A percentile compares a stretch with the other conserved stretches of the same genome.
Evolutionary conservation across 164 flowering plant genomes (phyloP).

Genomic region (Tetracentron sinense): DNA sequence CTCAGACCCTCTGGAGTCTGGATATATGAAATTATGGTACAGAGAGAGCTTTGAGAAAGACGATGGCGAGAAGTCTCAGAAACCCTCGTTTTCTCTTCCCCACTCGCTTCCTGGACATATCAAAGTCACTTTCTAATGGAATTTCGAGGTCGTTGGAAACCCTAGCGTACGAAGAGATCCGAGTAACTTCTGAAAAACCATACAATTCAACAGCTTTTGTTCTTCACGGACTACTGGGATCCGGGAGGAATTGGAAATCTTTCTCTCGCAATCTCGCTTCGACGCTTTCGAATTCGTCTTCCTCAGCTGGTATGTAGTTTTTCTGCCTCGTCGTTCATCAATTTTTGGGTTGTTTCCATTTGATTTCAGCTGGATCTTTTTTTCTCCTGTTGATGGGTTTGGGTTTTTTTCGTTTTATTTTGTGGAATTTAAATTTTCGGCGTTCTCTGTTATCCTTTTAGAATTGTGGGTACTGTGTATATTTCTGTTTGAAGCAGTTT

Average conservation of each 20-base stretch:
- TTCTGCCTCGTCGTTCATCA: neutral
- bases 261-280: slow-evolving; percentile 73
- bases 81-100: slow-evolving; percentile 13
- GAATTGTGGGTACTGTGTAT: neutral
- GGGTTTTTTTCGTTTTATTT: neutral
- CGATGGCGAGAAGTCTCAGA: slow-evolving; percentile 8
- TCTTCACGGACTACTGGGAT: slow-evolving; percentile 86
- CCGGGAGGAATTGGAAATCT: slow-evolving; percentile 85
- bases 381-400: neutral
- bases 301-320: slow-evolving; percentile 35
- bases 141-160: slow-evolving; percentile 44
- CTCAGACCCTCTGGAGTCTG: too few species aligned
- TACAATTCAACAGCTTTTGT: slow-evolving; percentile 58
- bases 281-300: slow-evolving; percentile 35
- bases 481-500: neutral
- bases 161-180: slow-evolving; percentile 79
- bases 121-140: neutral
- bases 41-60: neutral
- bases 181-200: slow-evolving; percentile 30
- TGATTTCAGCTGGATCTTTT: neutral
- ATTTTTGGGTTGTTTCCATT: neutral
- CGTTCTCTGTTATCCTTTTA: neutral
- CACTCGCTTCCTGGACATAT: slow-evolving; percentile 23
- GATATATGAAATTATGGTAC: too few species aligned
- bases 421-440: neutral